Conservation (phyloP, 202 grass and related monocot species). For the Bolboschoenoplectus hybrid region DNA sequence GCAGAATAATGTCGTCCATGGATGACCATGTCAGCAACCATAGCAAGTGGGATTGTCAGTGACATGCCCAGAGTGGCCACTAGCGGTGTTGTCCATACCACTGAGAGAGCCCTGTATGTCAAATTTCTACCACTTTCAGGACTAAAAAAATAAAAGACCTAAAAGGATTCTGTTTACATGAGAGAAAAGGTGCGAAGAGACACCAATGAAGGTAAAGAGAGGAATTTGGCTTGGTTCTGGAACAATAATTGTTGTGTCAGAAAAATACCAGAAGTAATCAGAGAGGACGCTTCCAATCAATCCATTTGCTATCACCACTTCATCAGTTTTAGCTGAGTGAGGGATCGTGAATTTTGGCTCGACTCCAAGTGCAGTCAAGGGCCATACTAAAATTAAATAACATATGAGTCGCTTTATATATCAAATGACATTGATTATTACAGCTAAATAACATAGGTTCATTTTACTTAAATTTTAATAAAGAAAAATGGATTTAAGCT, state of each 20-base stretch:
- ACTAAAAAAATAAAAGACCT: neutral
- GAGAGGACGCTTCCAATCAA: conserved; percentile 92
- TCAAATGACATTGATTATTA: neutral
- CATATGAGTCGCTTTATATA: conserved; percentile 17
- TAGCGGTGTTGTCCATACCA: conserved; percentile 96
- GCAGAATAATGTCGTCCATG: conserved; percentile 94
- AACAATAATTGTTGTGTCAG: neutral
- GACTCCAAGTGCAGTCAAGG: conserved; percentile 80
- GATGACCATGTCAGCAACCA: conserved; percentile 96
- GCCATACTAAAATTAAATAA: conserved; percentile 74
- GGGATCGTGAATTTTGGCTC: conserved; percentile 98
- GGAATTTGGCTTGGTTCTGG: conserved; percentile 25
- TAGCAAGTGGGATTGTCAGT: conserved; percentile 92
- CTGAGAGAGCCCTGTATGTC: conserved; percentile 75
- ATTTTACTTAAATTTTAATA: neutral
- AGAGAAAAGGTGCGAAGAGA: neutral
- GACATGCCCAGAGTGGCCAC: conserved; percentile 98
- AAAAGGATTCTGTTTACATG: neutral
- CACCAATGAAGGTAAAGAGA: neutral
- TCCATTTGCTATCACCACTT: conserved; percentile 94
- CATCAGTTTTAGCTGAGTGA: conserved; percentile 89
- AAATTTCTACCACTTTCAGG: conserved; percentile 17
- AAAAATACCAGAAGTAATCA: conserved; percentile 88
- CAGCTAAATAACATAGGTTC: neutral
- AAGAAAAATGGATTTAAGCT: neutral